Conservation (phyloP, 208 protist species). For the Leptomonas pyrrhocoris region DNA sequence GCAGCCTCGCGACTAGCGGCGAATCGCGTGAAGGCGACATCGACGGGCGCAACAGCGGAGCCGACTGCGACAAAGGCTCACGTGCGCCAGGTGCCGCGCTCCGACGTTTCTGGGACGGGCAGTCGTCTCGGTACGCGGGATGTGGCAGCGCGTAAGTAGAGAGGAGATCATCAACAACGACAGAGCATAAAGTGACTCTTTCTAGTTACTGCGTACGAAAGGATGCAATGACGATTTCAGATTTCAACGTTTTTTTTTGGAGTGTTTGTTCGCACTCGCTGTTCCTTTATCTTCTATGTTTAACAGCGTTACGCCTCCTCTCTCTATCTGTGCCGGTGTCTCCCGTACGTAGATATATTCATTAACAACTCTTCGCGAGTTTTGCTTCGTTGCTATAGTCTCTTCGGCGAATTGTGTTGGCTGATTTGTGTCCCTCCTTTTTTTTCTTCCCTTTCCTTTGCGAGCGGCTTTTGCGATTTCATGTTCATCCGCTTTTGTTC, state of each 20-base stretch:
- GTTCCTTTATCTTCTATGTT: neutral
- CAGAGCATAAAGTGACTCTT: neutral
- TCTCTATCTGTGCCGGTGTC: too few relatives aligned
- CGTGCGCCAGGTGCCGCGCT: slow-evolving; percentile 14
- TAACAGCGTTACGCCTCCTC: too few relatives aligned
- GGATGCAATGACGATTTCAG: too few relatives aligned
- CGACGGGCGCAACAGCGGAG: neutral
- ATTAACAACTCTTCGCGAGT: neutral
- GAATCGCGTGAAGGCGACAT: slow-evolving; percentile 14
- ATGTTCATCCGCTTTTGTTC: neutral
- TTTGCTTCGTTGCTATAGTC: neutral
- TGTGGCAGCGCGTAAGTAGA: slow-evolving; percentile 23
- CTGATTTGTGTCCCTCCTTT: too few relatives aligned
- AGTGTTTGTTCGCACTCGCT: neutral
- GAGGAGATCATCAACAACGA: neutral
- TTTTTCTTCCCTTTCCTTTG: neutral
- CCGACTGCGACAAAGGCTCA: slow-evolving; percentile 15
- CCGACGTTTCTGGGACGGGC: slow-evolving; percentile 13
- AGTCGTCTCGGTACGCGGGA: slow-evolving; percentile 30
- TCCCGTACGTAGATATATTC: too few relatives aligned
- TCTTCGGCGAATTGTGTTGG: too few relatives aligned
- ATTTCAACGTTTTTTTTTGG: neutral
- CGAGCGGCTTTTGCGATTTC: slow-evolving; percentile 1
- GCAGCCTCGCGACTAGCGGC: slow-evolving; percentile 1
- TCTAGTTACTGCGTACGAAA: neutral